phyloP scores from a whole-genome alignment of 2,329 filamentous ascomycete species.

The Exophiala dermatitidis region DNA sequence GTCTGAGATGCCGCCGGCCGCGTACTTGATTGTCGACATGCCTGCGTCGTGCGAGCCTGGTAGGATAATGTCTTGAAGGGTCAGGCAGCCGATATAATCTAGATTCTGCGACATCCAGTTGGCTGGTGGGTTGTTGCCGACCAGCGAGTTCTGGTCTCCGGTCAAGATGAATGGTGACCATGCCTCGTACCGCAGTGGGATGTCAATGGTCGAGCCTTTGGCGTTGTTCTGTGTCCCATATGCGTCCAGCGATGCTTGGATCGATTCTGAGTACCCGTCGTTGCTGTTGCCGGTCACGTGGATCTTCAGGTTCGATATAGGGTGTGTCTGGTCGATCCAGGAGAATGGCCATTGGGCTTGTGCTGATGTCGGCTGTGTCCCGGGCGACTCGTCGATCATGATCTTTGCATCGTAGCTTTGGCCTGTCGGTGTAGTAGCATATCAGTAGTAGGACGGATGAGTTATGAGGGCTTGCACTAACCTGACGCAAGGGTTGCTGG shows the following conservation, averaged over 20 bases:
- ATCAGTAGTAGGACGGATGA: not conserved
- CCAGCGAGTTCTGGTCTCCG: slow-evolving; percentile 34
- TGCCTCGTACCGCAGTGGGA: not conserved
- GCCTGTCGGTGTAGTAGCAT: not conserved
- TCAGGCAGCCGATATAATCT: slow-evolving; percentile 34
- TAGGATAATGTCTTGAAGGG: slow-evolving; percentile 42
- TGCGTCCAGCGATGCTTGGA: slow-evolving; percentile 23
- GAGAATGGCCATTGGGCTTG: slow-evolving; percentile 1
- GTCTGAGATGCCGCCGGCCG: not conserved
- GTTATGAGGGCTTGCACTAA: not conserved
- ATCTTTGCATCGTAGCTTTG: slow-evolving; percentile 1
- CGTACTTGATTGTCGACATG: slow-evolving; percentile 36
- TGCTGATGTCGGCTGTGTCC: not conserved
- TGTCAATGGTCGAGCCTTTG: not conserved
- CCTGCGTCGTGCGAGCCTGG: slow-evolving; percentile 46
- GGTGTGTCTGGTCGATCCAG: not conserved
- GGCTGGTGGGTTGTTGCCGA: slow-evolving; percentile 29
- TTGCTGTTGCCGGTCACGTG: not conserved
- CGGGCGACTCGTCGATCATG: not conserved
- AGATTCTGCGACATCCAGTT: slow-evolving; percentile 40
- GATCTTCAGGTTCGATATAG: slow-evolving; percentile 1
- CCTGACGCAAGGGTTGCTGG: slow-evolving; percentile 1
- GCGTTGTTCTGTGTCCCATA: slow-evolving; percentile 17
- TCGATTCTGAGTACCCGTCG: not conserved
- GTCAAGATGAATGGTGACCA: slow-evolving; percentile 32